A percentile compares a stretch with the other conserved stretches of the same genome.
Evolutionary conservation across 108 stramenopile genomes (phyloP).

Genomic region (Aurantiochytrium sp.): DNA sequence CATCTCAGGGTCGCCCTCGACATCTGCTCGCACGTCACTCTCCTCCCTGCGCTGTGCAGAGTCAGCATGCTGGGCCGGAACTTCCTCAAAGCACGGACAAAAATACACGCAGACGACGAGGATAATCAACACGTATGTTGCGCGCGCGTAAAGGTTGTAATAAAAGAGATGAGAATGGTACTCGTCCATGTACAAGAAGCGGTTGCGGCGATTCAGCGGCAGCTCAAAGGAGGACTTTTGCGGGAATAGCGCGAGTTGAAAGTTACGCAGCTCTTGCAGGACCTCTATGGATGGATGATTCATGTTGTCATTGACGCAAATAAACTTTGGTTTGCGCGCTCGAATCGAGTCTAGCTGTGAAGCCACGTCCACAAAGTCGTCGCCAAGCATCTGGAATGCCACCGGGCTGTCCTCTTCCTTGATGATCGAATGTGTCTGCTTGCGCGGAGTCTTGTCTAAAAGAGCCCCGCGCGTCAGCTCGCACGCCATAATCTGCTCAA

Average conservation of each 20-base stretch:
- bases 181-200: background rate
- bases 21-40: too few relatives aligned
- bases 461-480: background rate
- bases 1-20: too few relatives aligned
- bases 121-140: background rate
- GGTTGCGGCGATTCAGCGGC: background rate
- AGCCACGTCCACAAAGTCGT: constrained; percentile 30
- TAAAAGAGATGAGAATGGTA: background rate
- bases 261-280: constrained; percentile 1
- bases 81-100: background rate
- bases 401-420: constrained; percentile 9
- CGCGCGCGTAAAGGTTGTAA: background rate
- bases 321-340: constrained; percentile 39
- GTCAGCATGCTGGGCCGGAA: too few relatives aligned
- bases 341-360: constrained; percentile 40
- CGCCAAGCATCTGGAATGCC: constrained; percentile 46
- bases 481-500: background rate
- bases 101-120: background rate
- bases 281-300: constrained; percentile 22
- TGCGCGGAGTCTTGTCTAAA: background rate
- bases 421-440: background rate
- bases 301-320: constrained; percentile 56
- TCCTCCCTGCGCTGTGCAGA: too few relatives aligned
- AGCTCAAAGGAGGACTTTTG: constrained; percentile 25
- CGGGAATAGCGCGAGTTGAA: constrained; percentile 31